A percentile compares a stretch with the other conserved stretches of the same genome.
phyloP scores from a whole-genome alignment of 2,329 filamentous ascomycete species.

The Colletotrichum euphorbiae region DNA sequence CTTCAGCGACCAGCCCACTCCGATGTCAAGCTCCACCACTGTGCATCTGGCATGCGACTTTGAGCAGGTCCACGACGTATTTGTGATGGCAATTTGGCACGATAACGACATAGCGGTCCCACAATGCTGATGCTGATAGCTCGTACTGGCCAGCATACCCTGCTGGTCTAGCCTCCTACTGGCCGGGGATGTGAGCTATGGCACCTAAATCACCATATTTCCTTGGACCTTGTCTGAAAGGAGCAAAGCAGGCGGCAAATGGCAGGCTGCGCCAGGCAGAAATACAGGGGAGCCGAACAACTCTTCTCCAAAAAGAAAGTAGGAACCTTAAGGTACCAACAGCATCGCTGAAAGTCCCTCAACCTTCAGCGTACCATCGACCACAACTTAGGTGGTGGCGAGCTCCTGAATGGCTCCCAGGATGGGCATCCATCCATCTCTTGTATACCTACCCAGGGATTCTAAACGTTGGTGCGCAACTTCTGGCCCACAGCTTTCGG shows the following conservation, averaged over 20 bases:
- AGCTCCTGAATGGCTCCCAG: constrained; percentile 8
- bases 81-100: constrained; percentile 35
- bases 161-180: constrained; percentile 21
- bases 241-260: constrained; percentile 6
- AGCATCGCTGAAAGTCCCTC: constrained; percentile 27
- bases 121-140: constrained; percentile 16
- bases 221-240: constrained; percentile 8
- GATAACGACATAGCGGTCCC: constrained; percentile 35
- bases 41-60: constrained; percentile 35
- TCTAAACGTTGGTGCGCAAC: too few species aligned
- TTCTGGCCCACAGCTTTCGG: too few species aligned
- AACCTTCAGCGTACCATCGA: constrained; percentile 33
- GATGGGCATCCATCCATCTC: not conserved
- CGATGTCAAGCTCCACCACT: constrained; percentile 12
- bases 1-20: not conserved
- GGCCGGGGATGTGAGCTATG: constrained; percentile 21
- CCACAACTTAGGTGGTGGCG: constrained; percentile 28
- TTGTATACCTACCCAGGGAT: too few species aligned
- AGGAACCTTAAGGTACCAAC: too few species aligned
- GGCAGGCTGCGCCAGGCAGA: constrained; percentile 14
- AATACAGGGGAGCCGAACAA: constrained; percentile 27
- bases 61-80: constrained; percentile 34
- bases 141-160: constrained; percentile 19
- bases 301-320: not conserved
- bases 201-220: constrained; percentile 6